A percentile compares a stretch with the other conserved stretches of the same genome.
phyloP scores from a whole-genome alignment of 83 land plant genomes.

The Picea mariana region DNA sequence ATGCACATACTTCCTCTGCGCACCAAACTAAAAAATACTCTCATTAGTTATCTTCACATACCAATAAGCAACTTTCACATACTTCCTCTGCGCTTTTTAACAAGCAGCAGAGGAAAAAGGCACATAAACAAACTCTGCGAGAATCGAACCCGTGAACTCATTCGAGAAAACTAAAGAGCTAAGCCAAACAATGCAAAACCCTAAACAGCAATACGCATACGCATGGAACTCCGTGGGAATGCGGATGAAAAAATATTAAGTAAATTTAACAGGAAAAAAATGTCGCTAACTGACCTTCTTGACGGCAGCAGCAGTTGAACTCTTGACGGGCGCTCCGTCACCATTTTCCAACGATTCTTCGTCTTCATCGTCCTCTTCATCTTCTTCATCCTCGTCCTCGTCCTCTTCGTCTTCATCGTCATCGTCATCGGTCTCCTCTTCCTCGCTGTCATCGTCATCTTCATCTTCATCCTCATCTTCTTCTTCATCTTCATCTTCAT shows the following conservation, averaged over 20 bases:
- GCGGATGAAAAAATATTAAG: neutral
- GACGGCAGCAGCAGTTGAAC: neutral
- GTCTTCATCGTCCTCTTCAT: constrained; percentile 12
- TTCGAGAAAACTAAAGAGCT: neutral
- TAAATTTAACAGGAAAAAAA: neutral
- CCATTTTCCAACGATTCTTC: constrained; percentile 32
- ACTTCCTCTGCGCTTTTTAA: no score
- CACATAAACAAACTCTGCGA: neutral
- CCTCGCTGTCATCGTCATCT: constrained; percentile 39
- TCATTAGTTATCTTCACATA: no score
- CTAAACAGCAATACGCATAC: no score
- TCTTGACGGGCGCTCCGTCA: neutral
- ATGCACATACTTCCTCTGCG: no score
- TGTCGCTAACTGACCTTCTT: neutral
- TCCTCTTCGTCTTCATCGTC: constrained; percentile 17
- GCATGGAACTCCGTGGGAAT: neutral
- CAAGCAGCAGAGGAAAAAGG: no score
- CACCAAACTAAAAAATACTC: no score
- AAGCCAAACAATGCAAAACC: no score
- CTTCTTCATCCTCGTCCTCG: constrained; percentile 4
- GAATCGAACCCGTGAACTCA: neutral
- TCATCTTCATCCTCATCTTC: constrained; percentile 38
- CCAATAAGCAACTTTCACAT: no score
- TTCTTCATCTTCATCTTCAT: constrained; percentile 28
- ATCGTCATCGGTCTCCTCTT: constrained; percentile 9